These are phyloP conservation scores for Aureobasidium sp. DNA, from an alignment of 2,329 filamentous ascomycete species.

Conservation along the genomic window DNA sequence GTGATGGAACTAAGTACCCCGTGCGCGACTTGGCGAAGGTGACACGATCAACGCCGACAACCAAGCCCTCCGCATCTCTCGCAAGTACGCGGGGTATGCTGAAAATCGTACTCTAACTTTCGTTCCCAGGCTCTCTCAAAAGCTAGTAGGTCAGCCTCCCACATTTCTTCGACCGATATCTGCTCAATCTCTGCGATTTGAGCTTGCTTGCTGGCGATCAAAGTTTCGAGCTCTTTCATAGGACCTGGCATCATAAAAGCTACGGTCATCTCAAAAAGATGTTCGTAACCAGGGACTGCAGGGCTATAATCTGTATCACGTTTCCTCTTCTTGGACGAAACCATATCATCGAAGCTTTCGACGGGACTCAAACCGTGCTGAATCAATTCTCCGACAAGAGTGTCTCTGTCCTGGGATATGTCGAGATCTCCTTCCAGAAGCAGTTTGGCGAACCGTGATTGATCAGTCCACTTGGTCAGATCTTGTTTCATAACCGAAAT, in stretches of 20 bases:
- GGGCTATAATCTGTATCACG: slow-evolving; percentile 34
- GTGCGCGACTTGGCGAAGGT: too few species aligned
- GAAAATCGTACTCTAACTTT: not conserved
- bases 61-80: not conserved
- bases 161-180: slow-evolving; percentile 83
- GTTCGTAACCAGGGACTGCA: slow-evolving; percentile 75
- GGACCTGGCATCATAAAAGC: slow-evolving; percentile 59
- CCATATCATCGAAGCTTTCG: not conserved
- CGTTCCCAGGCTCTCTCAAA: not conserved
- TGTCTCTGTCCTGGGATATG: slow-evolving; percentile 56
- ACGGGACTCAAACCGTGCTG: not conserved
- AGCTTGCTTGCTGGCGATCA: slow-evolving; percentile 79
- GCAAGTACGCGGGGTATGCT: not conserved
- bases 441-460: slow-evolving; percentile 85
- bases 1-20: too few species aligned
- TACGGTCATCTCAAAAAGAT: slow-evolving; percentile 90
- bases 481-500: slow-evolving; percentile 86
- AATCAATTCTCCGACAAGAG: slow-evolving; percentile 47
- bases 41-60: not conserved
- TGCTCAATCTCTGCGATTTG: slow-evolving; percentile 75
- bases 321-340: not conserved
- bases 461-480: slow-evolving; percentile 90
- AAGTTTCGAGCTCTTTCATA: slow-evolving; percentile 45
- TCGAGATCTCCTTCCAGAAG: slow-evolving; percentile 83
- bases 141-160: slow-evolving; percentile 39